Evolutionary conservation across 169 alveolate genomes (phyloP), one percentile per base, ranked within the genome.

Genomic region (Amoebophrya sp.): DNA sequence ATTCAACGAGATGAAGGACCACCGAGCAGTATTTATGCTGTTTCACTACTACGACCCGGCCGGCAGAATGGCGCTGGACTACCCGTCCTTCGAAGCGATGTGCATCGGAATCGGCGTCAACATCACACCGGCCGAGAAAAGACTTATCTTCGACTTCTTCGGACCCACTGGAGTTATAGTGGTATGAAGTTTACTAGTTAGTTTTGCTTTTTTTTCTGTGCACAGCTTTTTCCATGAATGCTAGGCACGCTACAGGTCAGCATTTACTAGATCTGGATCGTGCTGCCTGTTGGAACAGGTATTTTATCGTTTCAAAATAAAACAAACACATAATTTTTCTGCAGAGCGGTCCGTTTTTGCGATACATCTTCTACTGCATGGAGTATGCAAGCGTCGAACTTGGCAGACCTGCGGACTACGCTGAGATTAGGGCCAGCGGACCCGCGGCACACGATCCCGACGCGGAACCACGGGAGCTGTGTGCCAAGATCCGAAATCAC

Each of bases 61-160:
- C 12, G 35, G 35, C 32, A 66, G 35, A 1, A 25, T 66, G 29
- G 83, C 83, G 10, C 83, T 66, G 39, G 7, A 2, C 83, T 66
- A 7, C 83, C 2, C 12, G 83, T 2, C 1, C 10, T 66, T 66
- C 35, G 39, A n/a, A 25, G 35, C 1, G 18, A 18, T 66, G 29
- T 66, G 39, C 29, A 66, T 66, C 83, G 35, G 32, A 7, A n/a
- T 66, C 7, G 32, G 83, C 83, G 32, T 66, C 38, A 66, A 66
- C 83, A 66, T 66, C 83, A 7, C 83, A 0, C 32, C 1, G 35
- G 39, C 35, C 38, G 83, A 66, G 18, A 66, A 66, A 25, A 66
- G 83, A 66, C 83, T 66, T 1, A n/a, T 66, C 1, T 66, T 66
- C 83, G 83, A 66, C 83, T 66, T 66, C 83, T 66, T 66, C 83